A percentile compares a stretch with the other conserved stretches of the same genome.
Evolutionary conservation across 2,329 filamentous ascomycete species (phyloP).

Genomic region (Aureobasidium namibiae): DNA sequence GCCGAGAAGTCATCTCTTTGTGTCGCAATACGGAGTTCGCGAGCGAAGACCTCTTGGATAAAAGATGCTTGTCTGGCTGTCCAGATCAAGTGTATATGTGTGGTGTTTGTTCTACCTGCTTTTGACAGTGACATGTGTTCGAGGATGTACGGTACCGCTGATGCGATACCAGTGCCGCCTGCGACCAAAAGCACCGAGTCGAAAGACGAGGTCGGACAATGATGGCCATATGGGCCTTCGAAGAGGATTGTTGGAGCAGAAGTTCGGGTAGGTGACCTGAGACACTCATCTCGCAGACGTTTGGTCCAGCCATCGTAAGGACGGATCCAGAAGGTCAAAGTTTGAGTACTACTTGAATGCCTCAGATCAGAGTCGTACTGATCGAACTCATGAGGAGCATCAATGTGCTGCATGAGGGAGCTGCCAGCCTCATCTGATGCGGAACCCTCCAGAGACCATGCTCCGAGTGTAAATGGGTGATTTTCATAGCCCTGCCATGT

Average conservation of each 20-base stretch:
- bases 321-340: constrained; percentile 41
- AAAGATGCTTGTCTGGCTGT: not conserved
- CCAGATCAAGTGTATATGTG: not conserved
- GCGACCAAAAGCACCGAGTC: constrained; percentile 36
- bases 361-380: not conserved
- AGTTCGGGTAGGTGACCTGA: constrained; percentile 19
- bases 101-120: not conserved
- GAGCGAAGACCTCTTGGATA: not conserved
- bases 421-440: not conserved
- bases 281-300: constrained; percentile 33
- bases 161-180: constrained; percentile 42
- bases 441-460: constrained; percentile 14
- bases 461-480: constrained; percentile 43
- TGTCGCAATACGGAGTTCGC: not conserved
- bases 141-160: constrained; percentile 25
- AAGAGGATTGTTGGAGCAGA: constrained; percentile 34
- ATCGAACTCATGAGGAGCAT: not conserved
- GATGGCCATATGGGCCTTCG: constrained; percentile 44
- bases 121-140: constrained; percentile 10
- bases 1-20: constrained; percentile 14
- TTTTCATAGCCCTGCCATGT: constrained; percentile 40
- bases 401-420: not conserved
- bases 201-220: constrained; percentile 34
- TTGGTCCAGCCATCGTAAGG: constrained; percentile 45
- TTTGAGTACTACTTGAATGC: not conserved